These are phyloP conservation scores for Blastobotrys capitulatus DNA, from an alignment of 1,139 yeast genomes.

Conservation along the genomic window DNA sequence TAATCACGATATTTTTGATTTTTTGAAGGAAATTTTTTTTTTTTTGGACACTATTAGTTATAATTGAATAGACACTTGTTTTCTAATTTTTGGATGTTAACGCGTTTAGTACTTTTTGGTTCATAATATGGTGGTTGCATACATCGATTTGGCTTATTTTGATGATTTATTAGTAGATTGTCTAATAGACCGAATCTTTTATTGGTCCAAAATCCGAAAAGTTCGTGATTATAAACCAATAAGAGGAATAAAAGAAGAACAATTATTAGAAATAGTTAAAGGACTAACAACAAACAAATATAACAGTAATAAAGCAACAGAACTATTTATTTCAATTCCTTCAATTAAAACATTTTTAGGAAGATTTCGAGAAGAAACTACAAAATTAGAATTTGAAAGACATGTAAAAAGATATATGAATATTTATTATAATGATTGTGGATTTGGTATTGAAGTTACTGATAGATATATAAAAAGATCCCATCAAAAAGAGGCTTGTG, in stretches of 20 bases:
- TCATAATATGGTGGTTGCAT: constrained; percentile 17
- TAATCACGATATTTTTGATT: too few species aligned
- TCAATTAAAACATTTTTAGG: constrained; percentile 30
- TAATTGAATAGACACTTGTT: too few species aligned
- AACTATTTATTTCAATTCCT: constrained; percentile 28
- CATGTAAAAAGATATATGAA: constrained; percentile 38
- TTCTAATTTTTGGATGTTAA: neutral
- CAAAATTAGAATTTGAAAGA: constrained; percentile 33
- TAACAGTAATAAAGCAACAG: constrained; percentile 14
- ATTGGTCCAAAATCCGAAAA: constrained; percentile 37
- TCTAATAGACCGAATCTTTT: constrained; percentile 33
- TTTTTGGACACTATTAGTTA: too few species aligned
- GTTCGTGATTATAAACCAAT: constrained; percentile 29
- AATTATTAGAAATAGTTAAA: constrained; percentile 21
- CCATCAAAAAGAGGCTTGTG: constrained; percentile 37
- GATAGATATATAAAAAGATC: constrained; percentile 36
- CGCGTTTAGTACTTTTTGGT: neutral
- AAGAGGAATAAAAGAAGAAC: constrained; percentile 23
- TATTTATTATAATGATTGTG: constrained; percentile 36
- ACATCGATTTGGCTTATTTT: constrained; percentile 48
- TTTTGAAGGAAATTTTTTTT: too few species aligned
- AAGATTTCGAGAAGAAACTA: constrained; percentile 24
- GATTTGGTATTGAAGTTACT: constrained; percentile 41
- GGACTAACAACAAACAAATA: constrained; percentile 18
- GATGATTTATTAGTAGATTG: constrained; percentile 39